Evolutionary conservation across 768 basidiomycete species (phyloP), one percentile per base, ranked within the genome.

Genomic region (Piloderma croceum): DNA sequence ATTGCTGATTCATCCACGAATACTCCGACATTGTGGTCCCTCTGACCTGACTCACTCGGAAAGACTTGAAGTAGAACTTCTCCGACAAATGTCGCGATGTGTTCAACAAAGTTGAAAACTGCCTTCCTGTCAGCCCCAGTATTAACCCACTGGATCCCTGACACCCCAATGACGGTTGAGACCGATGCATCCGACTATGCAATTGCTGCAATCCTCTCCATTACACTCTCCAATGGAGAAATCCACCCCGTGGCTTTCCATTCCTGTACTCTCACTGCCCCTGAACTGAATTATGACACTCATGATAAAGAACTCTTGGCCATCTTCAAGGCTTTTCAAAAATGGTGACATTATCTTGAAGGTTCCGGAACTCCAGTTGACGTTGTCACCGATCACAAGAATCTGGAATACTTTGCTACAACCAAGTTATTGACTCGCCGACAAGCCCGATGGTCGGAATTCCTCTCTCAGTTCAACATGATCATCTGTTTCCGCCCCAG

Each of bases 401-500:
- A 56, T 39, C 49, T 56, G 3, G 38, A 50, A 31, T 53, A 56
- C 34, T 61, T 61, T 44, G 31, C 44, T n/a, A 53, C 45, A 0
- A 34, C 51, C 1, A 49, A 52, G 31, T 41, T 48, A 3, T 53
- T 63, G 7, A 60, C 36, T 19, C 46, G 46, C 5, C 42, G 57
- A 13, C 64, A 63, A 47, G 59, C 50, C 9, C 38, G 54, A 9
- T 68, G 63, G 66, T 49, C 50, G 1, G 49, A 68, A 54, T 62
- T 59, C 38, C 56, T 74, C 24, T 61, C 62, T 5, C 57, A 65
- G 12, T 71, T 62, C 44, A 48, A 67, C 34, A 64, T 68, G 38
- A 36, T 46, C 3, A 52, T 73, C 11, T 37, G 36, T 5, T 57
- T 51, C 29, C 40, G 54, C 4, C 50, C 51, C 0, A 58, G 58